phyloP scores from a whole-genome alignment of 176 grass and related monocot genomes.

The Bonia amplexicaulis region DNA sequence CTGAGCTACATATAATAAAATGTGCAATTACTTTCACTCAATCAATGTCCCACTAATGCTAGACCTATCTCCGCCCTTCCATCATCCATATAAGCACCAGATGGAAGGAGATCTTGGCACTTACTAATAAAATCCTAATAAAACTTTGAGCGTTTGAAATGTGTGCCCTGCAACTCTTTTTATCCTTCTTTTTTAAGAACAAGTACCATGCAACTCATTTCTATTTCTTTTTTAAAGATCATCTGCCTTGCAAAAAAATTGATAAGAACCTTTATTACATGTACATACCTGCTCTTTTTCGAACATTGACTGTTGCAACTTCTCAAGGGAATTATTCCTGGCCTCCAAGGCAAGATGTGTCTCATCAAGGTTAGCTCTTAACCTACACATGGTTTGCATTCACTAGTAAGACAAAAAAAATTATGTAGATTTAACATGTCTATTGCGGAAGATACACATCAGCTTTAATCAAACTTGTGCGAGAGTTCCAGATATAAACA shows the following conservation, averaged over 20 bases:
- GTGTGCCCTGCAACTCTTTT: neutral
- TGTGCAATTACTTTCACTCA: slow-evolving; percentile 8
- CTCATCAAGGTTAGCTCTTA: slow-evolving; percentile 83
- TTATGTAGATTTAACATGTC: slow-evolving; percentile 13
- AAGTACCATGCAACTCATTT: slow-evolving; percentile 1
- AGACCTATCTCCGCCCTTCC: neutral
- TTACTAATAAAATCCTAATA: slow-evolving; percentile 1
- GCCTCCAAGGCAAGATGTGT: slow-evolving; percentile 63
- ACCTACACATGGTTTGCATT: slow-evolving; percentile 54
- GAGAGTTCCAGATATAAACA: neutral
- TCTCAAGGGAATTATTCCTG: slow-evolving; percentile 79
- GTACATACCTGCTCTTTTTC: slow-evolving; percentile 91
- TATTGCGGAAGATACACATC: slow-evolving; percentile 6
- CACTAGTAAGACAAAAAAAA: slow-evolving; percentile 9
- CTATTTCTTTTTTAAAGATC: slow-evolving; percentile 10
- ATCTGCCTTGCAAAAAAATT: slow-evolving; percentile 13
- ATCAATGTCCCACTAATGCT: neutral
- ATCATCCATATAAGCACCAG: slow-evolving; percentile 3
- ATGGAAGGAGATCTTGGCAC: neutral
- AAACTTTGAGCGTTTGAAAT: slow-evolving; percentile 3
- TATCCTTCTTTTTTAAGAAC: neutral
- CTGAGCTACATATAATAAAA: slow-evolving; percentile 12
- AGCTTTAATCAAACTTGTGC: neutral
- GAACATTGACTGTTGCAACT: slow-evolving; percentile 70
- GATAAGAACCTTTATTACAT: slow-evolving; percentile 12